Percentiles rank a stretch among this genome's conserved stretches.
phyloP scores from a whole-genome alignment of 1,284 basidiomycete species.

The Mycena sp. region DNA sequence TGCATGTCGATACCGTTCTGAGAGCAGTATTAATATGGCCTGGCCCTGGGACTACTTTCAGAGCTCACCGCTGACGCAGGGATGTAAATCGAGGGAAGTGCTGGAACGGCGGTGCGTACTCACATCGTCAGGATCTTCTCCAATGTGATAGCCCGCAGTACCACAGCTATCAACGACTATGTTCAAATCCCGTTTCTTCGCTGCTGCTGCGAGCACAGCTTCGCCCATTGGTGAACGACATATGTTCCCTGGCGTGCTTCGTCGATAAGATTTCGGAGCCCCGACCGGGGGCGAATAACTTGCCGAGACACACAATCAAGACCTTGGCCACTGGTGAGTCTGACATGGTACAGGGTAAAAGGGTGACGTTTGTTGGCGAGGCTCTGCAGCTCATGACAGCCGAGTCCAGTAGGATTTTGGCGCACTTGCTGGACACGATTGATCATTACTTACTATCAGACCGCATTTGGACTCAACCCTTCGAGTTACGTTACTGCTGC shows the following conservation, averaged over 20 bases:
- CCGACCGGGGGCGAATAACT: not conserved
- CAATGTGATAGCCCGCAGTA: constrained; percentile 76
- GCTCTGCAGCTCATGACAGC: too few species aligned
- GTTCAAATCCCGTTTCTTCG: constrained; percentile 68
- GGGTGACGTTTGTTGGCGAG: too few species aligned
- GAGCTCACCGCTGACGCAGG: not conserved
- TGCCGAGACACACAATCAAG: constrained; percentile 75
- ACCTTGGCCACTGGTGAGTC: constrained; percentile 50
- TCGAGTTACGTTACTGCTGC: not conserved
- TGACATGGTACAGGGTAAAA: constrained; percentile 10
- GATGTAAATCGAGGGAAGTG: not conserved
- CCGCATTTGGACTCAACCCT: too few species aligned
- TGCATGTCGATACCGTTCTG: constrained; percentile 70
- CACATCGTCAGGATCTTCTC: constrained; percentile 78
- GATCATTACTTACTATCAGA: too few species aligned
- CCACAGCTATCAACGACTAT: constrained; percentile 78
- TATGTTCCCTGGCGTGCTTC: constrained; percentile 66
- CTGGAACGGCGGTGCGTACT: constrained; percentile 25
- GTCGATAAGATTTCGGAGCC: not conserved
- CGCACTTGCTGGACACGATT: too few species aligned
- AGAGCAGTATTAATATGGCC: not conserved
- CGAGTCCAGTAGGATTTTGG: too few species aligned
- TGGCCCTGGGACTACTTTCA: too few species aligned
- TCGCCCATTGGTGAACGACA: constrained; percentile 86
- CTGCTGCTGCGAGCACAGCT: constrained; percentile 72